phyloP scores from a whole-genome alignment of 2,329 filamentous ascomycete genomes.

The Ophiostoma sp. region DNA sequence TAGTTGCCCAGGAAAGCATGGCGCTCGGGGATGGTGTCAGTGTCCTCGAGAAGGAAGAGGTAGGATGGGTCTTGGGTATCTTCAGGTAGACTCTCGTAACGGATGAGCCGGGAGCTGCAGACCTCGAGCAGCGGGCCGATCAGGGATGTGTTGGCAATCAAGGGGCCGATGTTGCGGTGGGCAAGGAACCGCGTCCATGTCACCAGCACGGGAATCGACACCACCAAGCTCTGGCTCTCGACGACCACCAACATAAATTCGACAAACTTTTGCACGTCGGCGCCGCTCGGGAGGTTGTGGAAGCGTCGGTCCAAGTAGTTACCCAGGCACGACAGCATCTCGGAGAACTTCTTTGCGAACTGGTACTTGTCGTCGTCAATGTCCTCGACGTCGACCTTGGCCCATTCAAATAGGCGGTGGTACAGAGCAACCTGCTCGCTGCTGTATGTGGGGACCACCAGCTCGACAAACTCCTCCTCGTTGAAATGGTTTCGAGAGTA shows the following conservation, averaged over 20 bases:
- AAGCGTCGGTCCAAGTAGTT: conserved; percentile 78
- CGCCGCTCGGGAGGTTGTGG: conserved; percentile 55
- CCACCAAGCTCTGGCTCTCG: conserved; percentile 78
- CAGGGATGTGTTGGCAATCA: conserved; percentile 58
- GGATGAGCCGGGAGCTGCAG: conserved; percentile 75
- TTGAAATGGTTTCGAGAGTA: conserved; percentile 70
- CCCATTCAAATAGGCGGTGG: conserved; percentile 72
- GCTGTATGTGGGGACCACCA: conserved; percentile 75
- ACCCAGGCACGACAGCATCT: conserved; percentile 83
- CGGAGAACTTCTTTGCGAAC: conserved; percentile 87
- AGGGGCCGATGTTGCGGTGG: conserved; percentile 60
- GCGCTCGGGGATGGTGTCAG: conserved; percentile 87
- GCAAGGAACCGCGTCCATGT: conserved; percentile 80
- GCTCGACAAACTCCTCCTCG: conserved; percentile 69
- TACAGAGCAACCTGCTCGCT: conserved; percentile 66
- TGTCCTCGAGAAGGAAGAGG: conserved; percentile 83
- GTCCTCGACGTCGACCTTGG: conserved; percentile 69
- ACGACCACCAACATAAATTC: conserved; percentile 73
- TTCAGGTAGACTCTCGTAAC: conserved; percentile 81
- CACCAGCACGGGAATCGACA: conserved; percentile 88
- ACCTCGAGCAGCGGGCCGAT: conserved; percentile 74
- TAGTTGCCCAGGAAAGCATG: conserved; percentile 97
- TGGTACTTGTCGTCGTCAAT: conserved; percentile 89
- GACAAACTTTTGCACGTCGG: conserved; percentile 69
- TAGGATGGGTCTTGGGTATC: conserved; percentile 75